Percentiles rank a stretch among this genome's conserved stretches.
These are phyloP conservation scores for Fusarium algeriense DNA, from an alignment of 2,329 filamentous ascomycete species.

Conservation along the genomic window DNA sequence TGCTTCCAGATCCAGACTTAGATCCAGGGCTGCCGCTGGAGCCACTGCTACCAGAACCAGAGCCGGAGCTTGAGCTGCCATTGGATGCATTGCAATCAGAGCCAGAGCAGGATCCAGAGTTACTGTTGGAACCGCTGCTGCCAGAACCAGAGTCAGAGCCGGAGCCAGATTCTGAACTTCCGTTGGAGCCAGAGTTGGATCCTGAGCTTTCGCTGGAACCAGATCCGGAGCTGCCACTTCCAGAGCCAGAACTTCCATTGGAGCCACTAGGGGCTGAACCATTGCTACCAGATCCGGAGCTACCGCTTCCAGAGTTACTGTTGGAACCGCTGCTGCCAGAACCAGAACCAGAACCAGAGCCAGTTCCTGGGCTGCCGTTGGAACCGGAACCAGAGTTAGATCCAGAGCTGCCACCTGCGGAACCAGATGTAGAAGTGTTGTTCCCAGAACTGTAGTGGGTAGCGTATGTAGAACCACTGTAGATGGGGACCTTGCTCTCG, in stretches of 20 bases:
- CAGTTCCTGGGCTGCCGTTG: not conserved
- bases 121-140: too few species aligned
- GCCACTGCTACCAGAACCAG: not conserved
- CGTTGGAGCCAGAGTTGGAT: not conserved
- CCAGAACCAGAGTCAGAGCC: too few species aligned
- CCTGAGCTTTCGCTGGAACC: not conserved
- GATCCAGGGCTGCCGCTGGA: too few species aligned
- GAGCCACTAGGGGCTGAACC: not conserved
- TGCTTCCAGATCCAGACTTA: not conserved
- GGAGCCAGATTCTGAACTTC: not conserved
- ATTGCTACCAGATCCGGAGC: too few species aligned
- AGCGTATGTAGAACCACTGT: constrained; percentile 5
- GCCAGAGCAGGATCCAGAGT: too few species aligned
- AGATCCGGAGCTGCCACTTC: not conserved
- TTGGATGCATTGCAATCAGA: too few species aligned
- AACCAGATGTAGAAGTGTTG: too few species aligned
- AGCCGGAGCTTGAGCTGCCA: not conserved
- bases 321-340: not conserved
- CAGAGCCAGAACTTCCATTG: not conserved
- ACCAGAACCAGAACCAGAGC: not conserved
- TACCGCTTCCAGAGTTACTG: too few species aligned
- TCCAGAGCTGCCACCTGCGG: not conserved
- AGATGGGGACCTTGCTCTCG: constrained; percentile 1
- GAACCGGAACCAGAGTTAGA: not conserved
- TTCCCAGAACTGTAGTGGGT: not conserved